Evolutionary conservation across 179 eudicot genomes (phyloP).

Genomic region (Carnegiea gigantea): DNA sequence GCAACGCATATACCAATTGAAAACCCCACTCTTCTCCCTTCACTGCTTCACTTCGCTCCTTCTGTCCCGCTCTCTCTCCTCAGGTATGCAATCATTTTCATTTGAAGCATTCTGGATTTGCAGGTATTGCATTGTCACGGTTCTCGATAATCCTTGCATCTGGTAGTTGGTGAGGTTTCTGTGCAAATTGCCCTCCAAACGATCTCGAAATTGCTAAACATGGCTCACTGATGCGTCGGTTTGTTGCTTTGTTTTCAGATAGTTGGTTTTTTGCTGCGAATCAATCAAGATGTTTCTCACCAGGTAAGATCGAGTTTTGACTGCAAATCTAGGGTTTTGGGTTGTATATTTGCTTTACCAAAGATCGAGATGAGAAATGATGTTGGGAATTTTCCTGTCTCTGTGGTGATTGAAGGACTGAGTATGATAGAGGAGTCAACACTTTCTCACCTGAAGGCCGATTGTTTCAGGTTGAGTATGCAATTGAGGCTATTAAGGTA

Average conservation of each 20-base stretch:
- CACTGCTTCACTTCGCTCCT: constrained; percentile 4
- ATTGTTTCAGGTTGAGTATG: constrained; percentile 97
- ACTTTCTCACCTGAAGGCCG: constrained; percentile 99
- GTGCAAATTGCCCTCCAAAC: neutral
- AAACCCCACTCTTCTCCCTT: constrained; percentile 8
- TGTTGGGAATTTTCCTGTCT: constrained; percentile 16
- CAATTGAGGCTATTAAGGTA: constrained; percentile 99
- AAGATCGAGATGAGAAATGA: neutral
- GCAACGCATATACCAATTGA: neutral
- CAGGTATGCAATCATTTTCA: neutral
- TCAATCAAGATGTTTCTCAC: constrained; percentile 66
- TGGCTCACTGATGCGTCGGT: neutral
- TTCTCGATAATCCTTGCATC: neutral
- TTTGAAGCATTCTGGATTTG: neutral
- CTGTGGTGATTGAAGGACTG: constrained; percentile 63
- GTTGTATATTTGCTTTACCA: neutral
- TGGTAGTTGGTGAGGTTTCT: neutral
- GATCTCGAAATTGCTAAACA: neutral
- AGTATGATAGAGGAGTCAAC: constrained; percentile 98
- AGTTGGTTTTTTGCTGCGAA: constrained; percentile 4
- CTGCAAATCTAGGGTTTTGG: constrained; percentile 24
- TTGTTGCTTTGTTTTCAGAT: constrained; percentile 10
- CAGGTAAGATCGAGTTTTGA: constrained; percentile 44
- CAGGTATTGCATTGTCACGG: neutral
- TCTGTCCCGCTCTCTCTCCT: constrained; percentile 4